Evolutionary conservation across 2,329 filamentous ascomycete species (phyloP).

Genomic region (Trichoderma breve): DNA sequence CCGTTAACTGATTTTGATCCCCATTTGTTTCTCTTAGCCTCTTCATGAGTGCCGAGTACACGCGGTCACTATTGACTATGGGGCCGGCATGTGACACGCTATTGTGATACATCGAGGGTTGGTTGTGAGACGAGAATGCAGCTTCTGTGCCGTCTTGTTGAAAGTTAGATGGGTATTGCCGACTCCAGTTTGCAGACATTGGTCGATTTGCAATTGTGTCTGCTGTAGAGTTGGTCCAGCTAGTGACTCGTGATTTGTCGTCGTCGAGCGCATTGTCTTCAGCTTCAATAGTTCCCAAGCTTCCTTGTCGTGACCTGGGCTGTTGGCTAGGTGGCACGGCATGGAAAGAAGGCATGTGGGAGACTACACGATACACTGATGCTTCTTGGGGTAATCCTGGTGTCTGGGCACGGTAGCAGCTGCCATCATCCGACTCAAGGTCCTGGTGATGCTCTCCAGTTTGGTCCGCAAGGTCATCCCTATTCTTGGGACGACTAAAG

Average conservation of each 20-base stretch:
- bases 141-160: slow-evolving; percentile 53
- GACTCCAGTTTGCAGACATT: slow-evolving; percentile 44
- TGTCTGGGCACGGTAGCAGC: slow-evolving; percentile 35
- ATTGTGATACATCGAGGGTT: neutral
- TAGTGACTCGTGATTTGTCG: slow-evolving; percentile 66
- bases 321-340: slow-evolving; percentile 45
- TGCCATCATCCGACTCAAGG: slow-evolving; percentile 30
- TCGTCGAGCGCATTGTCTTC: slow-evolving; percentile 42
- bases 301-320: slow-evolving; percentile 53
- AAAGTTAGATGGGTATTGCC: slow-evolving; percentile 62
- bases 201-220: slow-evolving; percentile 51
- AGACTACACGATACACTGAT: slow-evolving; percentile 48
- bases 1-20: slow-evolving; percentile 8
- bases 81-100: slow-evolving; percentile 16
- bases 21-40: slow-evolving; percentile 44
- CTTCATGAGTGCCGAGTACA: slow-evolving; percentile 65
- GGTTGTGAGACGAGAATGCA: slow-evolving; percentile 31
- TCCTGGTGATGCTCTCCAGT: slow-evolving; percentile 16
- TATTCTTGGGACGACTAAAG: slow-evolving; percentile 32
- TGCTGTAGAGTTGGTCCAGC: slow-evolving; percentile 65
- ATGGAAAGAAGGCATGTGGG: slow-evolving; percentile 51
- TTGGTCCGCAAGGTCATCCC: slow-evolving; percentile 18
- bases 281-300: slow-evolving; percentile 49
- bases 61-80: slow-evolving; percentile 53
- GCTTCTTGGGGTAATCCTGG: slow-evolving; percentile 35